Evolutionary conservation across 2,329 filamentous ascomycete species (phyloP).

Genomic region (Hymenotorrendiella dingleyae): DNA sequence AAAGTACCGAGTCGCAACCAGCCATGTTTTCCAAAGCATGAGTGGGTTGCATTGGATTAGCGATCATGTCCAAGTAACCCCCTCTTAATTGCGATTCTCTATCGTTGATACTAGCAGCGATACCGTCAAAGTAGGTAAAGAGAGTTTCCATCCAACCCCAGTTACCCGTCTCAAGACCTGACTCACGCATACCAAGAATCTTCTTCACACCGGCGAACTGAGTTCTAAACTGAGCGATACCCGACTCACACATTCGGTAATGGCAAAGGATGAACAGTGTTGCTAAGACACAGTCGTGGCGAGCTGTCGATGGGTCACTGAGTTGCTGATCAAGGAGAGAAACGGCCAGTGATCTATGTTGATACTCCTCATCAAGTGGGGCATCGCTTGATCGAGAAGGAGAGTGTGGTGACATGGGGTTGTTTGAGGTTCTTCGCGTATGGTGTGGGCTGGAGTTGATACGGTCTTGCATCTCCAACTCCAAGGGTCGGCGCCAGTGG

Average conservation of each 20-base stretch:
- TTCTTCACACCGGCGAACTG: slow-evolving; percentile 93
- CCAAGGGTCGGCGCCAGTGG: slow-evolving; percentile 40
- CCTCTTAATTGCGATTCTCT: slow-evolving; percentile 74
- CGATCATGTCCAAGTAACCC: slow-evolving; percentile 56
- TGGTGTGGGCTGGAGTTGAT: slow-evolving; percentile 23
- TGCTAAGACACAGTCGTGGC: slow-evolving; percentile 80
- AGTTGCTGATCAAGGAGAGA: slow-evolving; percentile 78
- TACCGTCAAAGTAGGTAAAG: slow-evolving; percentile 91
- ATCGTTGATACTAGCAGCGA: slow-evolving; percentile 87
- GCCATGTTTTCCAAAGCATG: slow-evolving; percentile 68
- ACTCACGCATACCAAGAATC: slow-evolving; percentile 70
- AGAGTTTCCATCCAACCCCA: slow-evolving; percentile 88
- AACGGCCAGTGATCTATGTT: slow-evolving; percentile 76
- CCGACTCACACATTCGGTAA: slow-evolving; percentile 89
- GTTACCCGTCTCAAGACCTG: slow-evolving; percentile 54
- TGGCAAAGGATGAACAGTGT: slow-evolving; percentile 84
- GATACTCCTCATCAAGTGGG: slow-evolving; percentile 70
- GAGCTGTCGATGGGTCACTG: slow-evolving; percentile 66
- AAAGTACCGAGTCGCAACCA: slow-evolving; percentile 80
- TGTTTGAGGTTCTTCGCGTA: slow-evolving; percentile 19
- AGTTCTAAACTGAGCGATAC: slow-evolving; percentile 86
- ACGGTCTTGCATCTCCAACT: slow-evolving; percentile 28
- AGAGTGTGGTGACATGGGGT: slow-evolving; percentile 26
- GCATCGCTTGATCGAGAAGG: slow-evolving; percentile 43
- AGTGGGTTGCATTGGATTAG: slow-evolving; percentile 54